Base-by-base conservation (phyloP, 805 yeast genomes). In the Monosporozyma unispora region DNA sequence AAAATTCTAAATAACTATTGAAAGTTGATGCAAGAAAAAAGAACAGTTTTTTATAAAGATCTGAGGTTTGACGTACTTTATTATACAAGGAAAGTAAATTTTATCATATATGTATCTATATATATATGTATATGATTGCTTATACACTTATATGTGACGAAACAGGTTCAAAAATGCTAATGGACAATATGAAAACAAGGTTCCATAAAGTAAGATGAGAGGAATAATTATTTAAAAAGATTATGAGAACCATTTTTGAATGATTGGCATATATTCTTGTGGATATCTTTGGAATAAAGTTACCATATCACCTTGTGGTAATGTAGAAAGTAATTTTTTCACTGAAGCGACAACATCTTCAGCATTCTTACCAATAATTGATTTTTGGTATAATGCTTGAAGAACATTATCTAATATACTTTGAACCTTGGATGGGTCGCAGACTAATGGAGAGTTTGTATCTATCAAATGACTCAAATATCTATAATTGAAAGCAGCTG, bases 401-500 rank as follows among this genome's bases (percentile, higher is more conserved):
- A 87, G 72, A 8, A 89, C 83, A 42, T 77, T 70, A 48, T 83
- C 87, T 39, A 88, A 77, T 10, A 82, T 78, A 53, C 76, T 74
- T 14, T 84, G 81, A 6, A 80, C 66, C 52, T 81, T 81, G 1
- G 70, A 53, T 23, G 58, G 48, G n/a, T 63, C 63, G 18, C 69
- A 62, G 33, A 87, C 77, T 3, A 77, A 70, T 8, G 83, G 77
- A 53, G 87, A 89, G 47, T 78, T 76, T 48, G 74, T 75, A 46
- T 82, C 82, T 40, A 89, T 82, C 60, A 90, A 71, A 52, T 83
- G 84, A 8, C 81, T 70, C 55, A 90, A 71, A 63, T 87, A 90
- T 57, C 76, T 74, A 69, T 88, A 93, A 18, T 87, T 81, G 65
- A 76, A 87, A 14, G 88, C 81, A 3, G 97, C 97, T 4, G 95